Evolutionary conservation across 768 basidiomycete species (phyloP).

Genomic region (Pseudohyphozyma bogoriensis): DNA sequence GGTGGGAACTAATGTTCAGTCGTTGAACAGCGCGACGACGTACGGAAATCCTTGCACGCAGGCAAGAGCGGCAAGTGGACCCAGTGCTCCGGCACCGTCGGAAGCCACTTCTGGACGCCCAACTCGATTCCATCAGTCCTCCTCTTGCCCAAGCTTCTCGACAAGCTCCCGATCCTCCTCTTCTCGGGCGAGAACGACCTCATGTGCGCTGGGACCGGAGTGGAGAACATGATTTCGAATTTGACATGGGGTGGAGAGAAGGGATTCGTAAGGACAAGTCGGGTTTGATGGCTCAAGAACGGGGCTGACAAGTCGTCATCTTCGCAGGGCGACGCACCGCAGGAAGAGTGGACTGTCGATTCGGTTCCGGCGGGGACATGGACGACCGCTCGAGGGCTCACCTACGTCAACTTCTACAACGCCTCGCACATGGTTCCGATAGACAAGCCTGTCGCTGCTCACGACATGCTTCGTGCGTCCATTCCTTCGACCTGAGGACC

Average conservation of each 20-base stretch:
- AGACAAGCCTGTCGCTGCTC: conserved; percentile 74
- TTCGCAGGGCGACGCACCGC: conserved; percentile 33
- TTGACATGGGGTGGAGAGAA: conserved; percentile 76
- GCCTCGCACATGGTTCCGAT: conserved; percentile 66
- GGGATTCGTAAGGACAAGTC: conserved; percentile 52
- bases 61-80: conserved; percentile 52
- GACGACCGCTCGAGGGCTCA: conserved; percentile 78
- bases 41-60: conserved; percentile 75
- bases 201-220: conserved; percentile 89
- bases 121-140: conserved; percentile 61
- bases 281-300: not conserved
- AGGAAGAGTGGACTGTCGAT: conserved; percentile 50
- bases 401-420: conserved; percentile 85
- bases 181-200: conserved; percentile 92
- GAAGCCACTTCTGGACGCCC: conserved; percentile 50
- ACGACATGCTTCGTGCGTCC: conserved; percentile 74
- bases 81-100: conserved; percentile 67
- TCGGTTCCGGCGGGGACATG: conserved; percentile 74
- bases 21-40: conserved; percentile 75
- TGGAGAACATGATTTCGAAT: conserved; percentile 72
- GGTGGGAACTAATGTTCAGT: too few species aligned
- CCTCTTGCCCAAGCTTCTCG: conserved; percentile 66
- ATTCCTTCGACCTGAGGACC: too few species aligned
- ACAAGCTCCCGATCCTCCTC: conserved; percentile 54
- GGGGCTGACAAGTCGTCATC: too few species aligned